Evolutionary conservation across 768 basidiomycete genomes (phyloP), one percentile per base, ranked within the genome.

Genomic region (Chalciporus sphaerocephalus): DNA sequence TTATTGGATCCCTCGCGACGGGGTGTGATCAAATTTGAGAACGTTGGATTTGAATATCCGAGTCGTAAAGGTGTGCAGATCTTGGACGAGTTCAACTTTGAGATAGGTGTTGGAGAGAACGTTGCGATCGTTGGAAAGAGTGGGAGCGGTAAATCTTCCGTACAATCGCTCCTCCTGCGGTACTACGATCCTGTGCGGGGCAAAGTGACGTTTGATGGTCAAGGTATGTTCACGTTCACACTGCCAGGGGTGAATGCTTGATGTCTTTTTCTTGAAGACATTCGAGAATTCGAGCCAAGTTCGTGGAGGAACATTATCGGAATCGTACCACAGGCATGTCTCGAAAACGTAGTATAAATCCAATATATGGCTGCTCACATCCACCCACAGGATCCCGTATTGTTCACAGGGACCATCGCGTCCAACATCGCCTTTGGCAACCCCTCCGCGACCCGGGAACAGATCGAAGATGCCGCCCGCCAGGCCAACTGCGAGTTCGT

Each of bases 401-500:
- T 96, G 22, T 96, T 96, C 66, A 85, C 87, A 2, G 92, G 92
- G 2, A 95, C 92, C 0, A 94, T 97, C 40, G 92, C 92, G 2
- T 87, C 89, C 2, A 98, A 98, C 57, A 98, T 95, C 51, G 85
- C 92, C 0, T 97, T 88, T 57, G 94, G 94, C 2, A 78, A 85
- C 39, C 74, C 79, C 8, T 68, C 76, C 16, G 89, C 82, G 0
- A 88, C 90, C 0, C 75, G 87, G 17, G 82, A 83, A 53, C 80
- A 95, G 48, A 88, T 97, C 17, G 91, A 96, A 63, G 70, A 82
- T 22, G 94, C 92, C 0, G 94, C 93, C 0, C 74, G 87, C 16
- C 79, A 90, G 48, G 95, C 95, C 2, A 96, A 97, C 55, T 97
- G 94, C 66, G 92, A 95, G 57, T 98, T 95, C 59, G 83, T 97